Evolutionary conservation across 1,284 basidiomycete genomes (phyloP), one percentile per base, ranked within the genome.

Genomic region (Cutaneotrichosporon spelunceum): DNA sequence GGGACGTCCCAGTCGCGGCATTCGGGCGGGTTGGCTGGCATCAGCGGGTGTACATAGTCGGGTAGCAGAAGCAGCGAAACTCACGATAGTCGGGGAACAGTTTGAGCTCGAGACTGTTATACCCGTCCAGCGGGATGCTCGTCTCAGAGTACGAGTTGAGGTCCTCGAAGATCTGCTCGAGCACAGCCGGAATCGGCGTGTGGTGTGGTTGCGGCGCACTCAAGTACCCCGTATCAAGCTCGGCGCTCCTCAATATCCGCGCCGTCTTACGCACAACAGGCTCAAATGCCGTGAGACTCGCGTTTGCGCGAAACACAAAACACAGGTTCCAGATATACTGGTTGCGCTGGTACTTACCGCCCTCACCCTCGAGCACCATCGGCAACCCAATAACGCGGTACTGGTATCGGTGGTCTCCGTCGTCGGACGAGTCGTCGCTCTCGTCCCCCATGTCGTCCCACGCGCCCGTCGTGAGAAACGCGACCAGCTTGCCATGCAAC

Each of bases 1-100:
- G 95, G 96, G 0, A 99, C 96, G 79, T 92, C 88, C 94, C 95
- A 99, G 72, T 97, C 92, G 65, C 89, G 84, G 24, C 97, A 90
- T 0, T 84, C 81, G 0, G 89, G 87, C 10, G 96, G 96, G 72
- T 98, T 98, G 4, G 93, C 78, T 79, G 55, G 6, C 27, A 55
- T 56, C 52, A 60, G 49, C 16, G 26, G 45, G 4, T n/a, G 39
- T 16, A 19, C 16, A 9, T 16, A 7, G 19, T 3, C 19, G 39
- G 19, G 49, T 33, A 8, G 7, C 4, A 4, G 49, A 6, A n/a
- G 16, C 4, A 52, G 19, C 27, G 30, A 29, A 19, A 42, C 39
- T 64, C 55, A 79, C 79, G 90, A 71, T 93, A 97, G 77, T 93
- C 95, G 0, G 92, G 96, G 65, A 98, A 94, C 39, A 99, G 89